Base-by-base conservation (phyloP, 768 basidiomycete species). In the Nidularia pulvinata region DNA sequence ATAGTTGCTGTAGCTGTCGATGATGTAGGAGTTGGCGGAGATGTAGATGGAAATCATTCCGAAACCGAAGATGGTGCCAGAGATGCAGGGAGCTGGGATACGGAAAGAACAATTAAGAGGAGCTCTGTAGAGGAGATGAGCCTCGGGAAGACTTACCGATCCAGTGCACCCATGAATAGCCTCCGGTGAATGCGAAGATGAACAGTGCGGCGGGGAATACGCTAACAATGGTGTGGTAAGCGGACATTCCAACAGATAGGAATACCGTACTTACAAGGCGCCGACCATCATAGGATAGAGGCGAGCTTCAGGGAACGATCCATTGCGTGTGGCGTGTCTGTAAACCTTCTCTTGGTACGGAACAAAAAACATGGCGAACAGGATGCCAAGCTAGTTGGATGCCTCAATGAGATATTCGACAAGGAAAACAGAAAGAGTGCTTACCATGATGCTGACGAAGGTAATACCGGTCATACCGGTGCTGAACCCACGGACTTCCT, bases 111-210 rank as follows among this genome's bases (percentile, higher is more conserved):
- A n/a, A n/a, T n/a, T n/a, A n/a, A n/a, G n/a, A n/a, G n/a, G n/a
- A n/a, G n/a, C n/a, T n/a, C n/a, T n/a, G n/a, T n/a, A n/a, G n/a
- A n/a, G n/a, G n/a, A n/a, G n/a, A n/a, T n/a, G n/a, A n/a, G n/a
- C n/a, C n/a, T n/a, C n/a, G n/a, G n/a, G n/a, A n/a, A n/a, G n/a
- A n/a, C n/a, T n/a, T n/a, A n/a, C n/a, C 37, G 37, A 75, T 73
- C 67, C 70, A 77, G 59, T 75, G 69, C 0, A 78, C 72, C 53
- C 57, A 59, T 10, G 57, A 46, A 55, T 73, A 77, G n/a, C 65
- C 75, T 13, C 75, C 75, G 9, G 75, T 75, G 60, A 74, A 75
- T 1, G 75, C 75, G 54, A 80, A 75, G 46, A 76, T 65, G 63
- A 79, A 75, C 9, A 79, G 66, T 5, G 73, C 70, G 9, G 65